phyloP scores from a whole-genome alignment of 495 filamentous ascomycete species.

The Aspergillus steynii region DNA sequence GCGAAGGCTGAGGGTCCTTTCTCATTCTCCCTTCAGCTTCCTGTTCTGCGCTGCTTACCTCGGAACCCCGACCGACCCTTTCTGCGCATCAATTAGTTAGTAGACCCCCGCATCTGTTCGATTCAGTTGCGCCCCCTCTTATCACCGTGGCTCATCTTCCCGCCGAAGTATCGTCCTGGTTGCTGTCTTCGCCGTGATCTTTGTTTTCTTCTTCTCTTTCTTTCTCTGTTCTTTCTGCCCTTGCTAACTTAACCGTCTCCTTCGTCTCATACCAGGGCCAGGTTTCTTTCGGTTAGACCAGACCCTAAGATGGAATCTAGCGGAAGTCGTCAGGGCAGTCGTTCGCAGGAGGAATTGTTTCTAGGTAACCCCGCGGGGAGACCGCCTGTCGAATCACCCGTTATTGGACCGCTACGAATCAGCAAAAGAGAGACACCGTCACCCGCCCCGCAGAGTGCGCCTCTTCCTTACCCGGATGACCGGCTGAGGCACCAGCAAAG shows the following conservation, averaged over 20 bases:
- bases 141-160: background rate
- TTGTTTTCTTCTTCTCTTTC: background rate
- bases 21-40: background rate
- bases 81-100: background rate
- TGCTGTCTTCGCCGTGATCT: too few relatives aligned
- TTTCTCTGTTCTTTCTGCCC: too few relatives aligned
- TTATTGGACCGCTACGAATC: conserved; percentile 83
- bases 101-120: background rate
- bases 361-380: conserved; percentile 51
- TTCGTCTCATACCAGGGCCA: background rate
- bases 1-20: background rate
- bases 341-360: conserved; percentile 74
- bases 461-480: conserved; percentile 78
- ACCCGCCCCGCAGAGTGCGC: conserved; percentile 39
- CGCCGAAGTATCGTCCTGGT: too few relatives aligned
- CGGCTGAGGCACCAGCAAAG: conserved; percentile 51
- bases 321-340: conserved; percentile 52
- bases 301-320: conserved; percentile 35
- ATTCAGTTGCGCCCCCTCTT: background rate
- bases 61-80: background rate
- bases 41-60: background rate
- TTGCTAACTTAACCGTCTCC: background rate
- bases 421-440: conserved; percentile 62
- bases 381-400: conserved; percentile 60
- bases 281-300: background rate